A percentile compares a stretch with the other conserved stretches of the same genome.
Evolutionary conservation across 257 asterid species (phyloP).

Genomic region (Oldenlandia corymbosa): DNA sequence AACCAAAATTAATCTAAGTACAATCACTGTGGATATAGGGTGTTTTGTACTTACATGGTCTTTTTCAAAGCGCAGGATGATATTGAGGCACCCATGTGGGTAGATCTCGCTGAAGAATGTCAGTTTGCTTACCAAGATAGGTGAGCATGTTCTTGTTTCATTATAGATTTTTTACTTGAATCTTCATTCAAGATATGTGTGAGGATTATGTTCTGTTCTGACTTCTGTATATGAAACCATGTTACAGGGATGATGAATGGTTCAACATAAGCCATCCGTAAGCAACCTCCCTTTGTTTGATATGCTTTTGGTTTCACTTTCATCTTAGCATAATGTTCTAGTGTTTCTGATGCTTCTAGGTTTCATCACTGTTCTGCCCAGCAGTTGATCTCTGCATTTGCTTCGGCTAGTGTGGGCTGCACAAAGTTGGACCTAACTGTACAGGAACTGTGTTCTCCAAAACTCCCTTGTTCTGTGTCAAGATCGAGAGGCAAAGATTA

Average conservation of each 20-base stretch:
- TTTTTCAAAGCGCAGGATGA: slow-evolving; percentile 33
- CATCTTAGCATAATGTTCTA: not conserved
- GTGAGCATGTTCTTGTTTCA: slow-evolving; percentile 22
- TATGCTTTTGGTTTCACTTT: not conserved
- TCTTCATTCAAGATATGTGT: slow-evolving; percentile 1
- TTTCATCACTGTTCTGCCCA: slow-evolving; percentile 38
- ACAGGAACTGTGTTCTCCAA: slow-evolving; percentile 30
- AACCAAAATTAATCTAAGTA: not conserved
- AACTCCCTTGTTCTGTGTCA: slow-evolving; percentile 37
- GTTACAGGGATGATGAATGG: slow-evolving; percentile 51
- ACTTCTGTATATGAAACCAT: slow-evolving; percentile 6
- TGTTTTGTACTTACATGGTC: not conserved
- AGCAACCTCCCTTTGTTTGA: slow-evolving; percentile 14
- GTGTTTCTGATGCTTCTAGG: slow-evolving; percentile 24
- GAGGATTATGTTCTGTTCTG: slow-evolving; percentile 6
- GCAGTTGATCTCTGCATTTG: slow-evolving; percentile 24
- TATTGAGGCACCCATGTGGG: slow-evolving; percentile 51
- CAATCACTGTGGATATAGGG: not conserved
- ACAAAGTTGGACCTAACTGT: slow-evolving; percentile 11
- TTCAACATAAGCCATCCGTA: slow-evolving; percentile 40
- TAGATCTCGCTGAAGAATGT: slow-evolving; percentile 37
- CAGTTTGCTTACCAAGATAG: slow-evolving; percentile 23
- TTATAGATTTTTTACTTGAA: not conserved
- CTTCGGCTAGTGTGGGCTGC: slow-evolving; percentile 9
- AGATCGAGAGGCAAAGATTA: slow-evolving; percentile 38